Percentiles rank a stretch among this genome's conserved stretches.
Conservation (phyloP, 495 filamentous ascomycete species). For the Apodospora peruviana region DNA sequence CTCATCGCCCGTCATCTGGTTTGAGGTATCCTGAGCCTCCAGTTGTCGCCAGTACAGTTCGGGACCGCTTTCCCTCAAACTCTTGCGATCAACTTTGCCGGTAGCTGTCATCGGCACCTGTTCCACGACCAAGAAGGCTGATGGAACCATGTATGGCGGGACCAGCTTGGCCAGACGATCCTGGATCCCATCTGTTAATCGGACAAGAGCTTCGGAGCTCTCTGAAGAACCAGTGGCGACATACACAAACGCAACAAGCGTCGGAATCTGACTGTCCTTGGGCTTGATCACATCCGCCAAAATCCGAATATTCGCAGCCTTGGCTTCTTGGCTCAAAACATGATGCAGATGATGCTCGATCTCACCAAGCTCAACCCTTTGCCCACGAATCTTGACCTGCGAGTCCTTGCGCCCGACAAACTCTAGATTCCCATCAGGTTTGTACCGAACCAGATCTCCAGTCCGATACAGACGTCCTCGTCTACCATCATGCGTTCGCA, state of each 20-base stretch:
- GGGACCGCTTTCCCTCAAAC: background rate
- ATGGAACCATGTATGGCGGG: background rate
- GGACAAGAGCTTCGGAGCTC: background rate
- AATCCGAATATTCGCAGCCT: background rate
- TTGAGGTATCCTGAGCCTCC: too few species aligned
- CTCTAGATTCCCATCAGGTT: background rate
- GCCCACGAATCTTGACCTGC: background rate
- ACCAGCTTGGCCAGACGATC: background rate
- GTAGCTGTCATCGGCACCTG: background rate
- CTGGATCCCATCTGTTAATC: background rate
- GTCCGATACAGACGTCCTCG: background rate
- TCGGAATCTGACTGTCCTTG: background rate
- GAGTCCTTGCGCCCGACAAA: background rate
- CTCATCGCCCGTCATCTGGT: too few species aligned
- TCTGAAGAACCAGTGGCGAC: background rate
- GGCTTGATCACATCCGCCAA: background rate
- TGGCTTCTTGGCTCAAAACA: too few species aligned
- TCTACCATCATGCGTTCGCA: too few species aligned
- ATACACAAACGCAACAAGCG: background rate
- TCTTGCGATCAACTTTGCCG: background rate
- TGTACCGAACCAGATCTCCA: background rate
- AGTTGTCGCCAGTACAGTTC: background rate
- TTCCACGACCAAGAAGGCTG: background rate
- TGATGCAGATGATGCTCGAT: background rate
- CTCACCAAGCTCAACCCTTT: background rate